Conservation (phyloP, 208 protist genomes). For the Trypanosoma congolense region DNA sequence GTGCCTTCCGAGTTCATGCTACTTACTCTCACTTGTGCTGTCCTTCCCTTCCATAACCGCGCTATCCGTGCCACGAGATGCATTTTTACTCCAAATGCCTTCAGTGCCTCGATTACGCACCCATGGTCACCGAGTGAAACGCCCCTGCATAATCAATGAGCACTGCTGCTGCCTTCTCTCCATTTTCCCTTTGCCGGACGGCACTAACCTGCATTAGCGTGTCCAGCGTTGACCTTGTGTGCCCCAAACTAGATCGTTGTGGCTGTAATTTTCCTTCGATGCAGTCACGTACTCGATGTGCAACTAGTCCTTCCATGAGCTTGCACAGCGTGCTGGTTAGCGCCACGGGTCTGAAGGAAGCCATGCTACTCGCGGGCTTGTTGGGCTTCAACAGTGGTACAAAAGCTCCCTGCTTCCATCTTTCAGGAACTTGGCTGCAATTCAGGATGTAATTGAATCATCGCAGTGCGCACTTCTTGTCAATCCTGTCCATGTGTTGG, state of each 20-base stretch:
- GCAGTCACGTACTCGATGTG: conserved; percentile 13
- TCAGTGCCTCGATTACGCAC: conserved; percentile 18
- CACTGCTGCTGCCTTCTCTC: conserved; percentile 7
- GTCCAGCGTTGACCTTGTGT: conserved; percentile 21
- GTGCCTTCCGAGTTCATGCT: conserved; percentile 4
- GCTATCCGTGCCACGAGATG: conserved; percentile 19
- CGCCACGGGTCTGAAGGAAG: conserved; percentile 21
- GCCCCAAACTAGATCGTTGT: conserved; percentile 22
- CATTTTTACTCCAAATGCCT: neutral
- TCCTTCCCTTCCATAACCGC: conserved; percentile 8
- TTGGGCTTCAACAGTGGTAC: conserved; percentile 24
- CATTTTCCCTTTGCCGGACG: neutral
- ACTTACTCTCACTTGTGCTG: conserved; percentile 10
- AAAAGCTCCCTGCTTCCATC: conserved; percentile 23
- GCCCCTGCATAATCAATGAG: conserved; percentile 32
- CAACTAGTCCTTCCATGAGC: conserved; percentile 26
- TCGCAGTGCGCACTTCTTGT: conserved; percentile 1
- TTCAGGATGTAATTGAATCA: conserved; percentile 21
- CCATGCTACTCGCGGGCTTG: conserved; percentile 13
- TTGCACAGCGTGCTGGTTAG: conserved; percentile 28
- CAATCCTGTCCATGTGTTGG: neutral
- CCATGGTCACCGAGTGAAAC: conserved; percentile 33
- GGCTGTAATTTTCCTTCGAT: conserved; percentile 12
- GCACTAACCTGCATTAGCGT: conserved; percentile 11
- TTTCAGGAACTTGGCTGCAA: conserved; percentile 1